Percentiles rank a stretch among this genome's conserved stretches.
phyloP scores from a whole-genome alignment of 176 grass and related monocot genomes.

The Cenchrus americanus region DNA sequence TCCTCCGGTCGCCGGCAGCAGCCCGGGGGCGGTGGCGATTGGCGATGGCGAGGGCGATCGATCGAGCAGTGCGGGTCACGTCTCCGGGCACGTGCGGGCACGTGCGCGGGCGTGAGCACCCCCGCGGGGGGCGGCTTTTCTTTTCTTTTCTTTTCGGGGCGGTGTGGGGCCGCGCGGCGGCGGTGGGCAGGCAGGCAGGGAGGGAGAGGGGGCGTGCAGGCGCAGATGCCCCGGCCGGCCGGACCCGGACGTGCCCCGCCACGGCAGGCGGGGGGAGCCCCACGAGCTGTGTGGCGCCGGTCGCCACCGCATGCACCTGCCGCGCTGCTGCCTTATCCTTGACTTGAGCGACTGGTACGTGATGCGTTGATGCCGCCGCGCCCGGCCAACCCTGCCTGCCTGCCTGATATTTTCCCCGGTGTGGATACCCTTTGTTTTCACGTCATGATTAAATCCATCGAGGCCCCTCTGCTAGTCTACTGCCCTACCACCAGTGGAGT shows the following conservation, averaged over 20 bases:
- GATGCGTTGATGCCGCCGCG: not conserved
- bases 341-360: not conserved
- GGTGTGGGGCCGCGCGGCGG: conserved; percentile 9
- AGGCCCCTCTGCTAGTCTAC: not conserved
- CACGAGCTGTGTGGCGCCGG: conserved; percentile 11
- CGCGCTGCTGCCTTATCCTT: too few species aligned
- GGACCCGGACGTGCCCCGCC: not conserved
- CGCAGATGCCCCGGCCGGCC: conserved; percentile 4
- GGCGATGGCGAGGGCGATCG: not conserved
- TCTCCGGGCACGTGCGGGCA: conserved; percentile 62
- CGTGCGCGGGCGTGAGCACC: conserved; percentile 60
- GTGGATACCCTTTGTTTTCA: not conserved
- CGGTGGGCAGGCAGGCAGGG: not conserved
- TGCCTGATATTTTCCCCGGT: not conserved
- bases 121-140: conserved; percentile 39
- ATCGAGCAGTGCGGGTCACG: conserved; percentile 53
- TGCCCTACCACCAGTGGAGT: too few species aligned
- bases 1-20: conserved; percentile 21
- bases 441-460: not conserved
- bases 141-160: not conserved
- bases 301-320: conserved; percentile 25
- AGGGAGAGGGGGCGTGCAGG: conserved; percentile 14
- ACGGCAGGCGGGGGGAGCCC: conserved; percentile 10
- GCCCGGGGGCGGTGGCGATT: not conserved
- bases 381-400: conserved; percentile 13